Evolutionary conservation across 2,329 filamentous ascomycete species (phyloP).

Genomic region (Pseudogymnoascus sp.): DNA sequence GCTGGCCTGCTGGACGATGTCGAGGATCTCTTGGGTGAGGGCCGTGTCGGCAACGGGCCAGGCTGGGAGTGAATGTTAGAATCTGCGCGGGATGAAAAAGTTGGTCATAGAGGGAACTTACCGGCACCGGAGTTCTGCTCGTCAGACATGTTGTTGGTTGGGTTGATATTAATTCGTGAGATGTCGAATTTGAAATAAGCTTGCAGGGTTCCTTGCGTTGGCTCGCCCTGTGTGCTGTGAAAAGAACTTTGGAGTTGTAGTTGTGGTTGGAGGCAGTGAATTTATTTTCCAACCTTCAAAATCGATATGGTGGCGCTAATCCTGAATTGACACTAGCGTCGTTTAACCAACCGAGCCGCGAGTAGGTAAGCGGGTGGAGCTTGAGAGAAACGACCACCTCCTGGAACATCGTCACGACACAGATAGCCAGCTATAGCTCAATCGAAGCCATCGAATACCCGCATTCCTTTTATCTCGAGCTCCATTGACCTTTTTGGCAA

Average conservation of each 20-base stretch:
- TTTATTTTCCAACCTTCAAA: constrained; percentile 1
- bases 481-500: constrained; percentile 6
- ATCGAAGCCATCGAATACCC: constrained; percentile 11
- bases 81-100: constrained; percentile 7
- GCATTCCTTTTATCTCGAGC: constrained; percentile 9
- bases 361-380: constrained; percentile 13
- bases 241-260: constrained; percentile 1
- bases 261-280: constrained; percentile 2
- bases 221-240: constrained; percentile 43
- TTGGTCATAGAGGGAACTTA: constrained; percentile 14
- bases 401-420: constrained; percentile 5
- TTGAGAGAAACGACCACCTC: constrained; percentile 6
- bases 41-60: constrained; percentile 67
- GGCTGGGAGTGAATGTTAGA: constrained; percentile 34
- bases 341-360: constrained; percentile 17
- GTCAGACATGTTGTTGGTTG: constrained; percentile 25
- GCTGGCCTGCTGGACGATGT: constrained; percentile 56
- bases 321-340: constrained; percentile 15
- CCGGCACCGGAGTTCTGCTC: constrained; percentile 30
- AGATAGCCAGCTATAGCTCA: constrained; percentile 14
- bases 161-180: not conserved
- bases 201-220: constrained; percentile 54
- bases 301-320: not conserved
- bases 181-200: constrained; percentile 10
- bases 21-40: constrained; percentile 74